Evolutionary conservation across 2,329 filamentous ascomycete species (phyloP).

Genomic region (Catunica adiposa): DNA sequence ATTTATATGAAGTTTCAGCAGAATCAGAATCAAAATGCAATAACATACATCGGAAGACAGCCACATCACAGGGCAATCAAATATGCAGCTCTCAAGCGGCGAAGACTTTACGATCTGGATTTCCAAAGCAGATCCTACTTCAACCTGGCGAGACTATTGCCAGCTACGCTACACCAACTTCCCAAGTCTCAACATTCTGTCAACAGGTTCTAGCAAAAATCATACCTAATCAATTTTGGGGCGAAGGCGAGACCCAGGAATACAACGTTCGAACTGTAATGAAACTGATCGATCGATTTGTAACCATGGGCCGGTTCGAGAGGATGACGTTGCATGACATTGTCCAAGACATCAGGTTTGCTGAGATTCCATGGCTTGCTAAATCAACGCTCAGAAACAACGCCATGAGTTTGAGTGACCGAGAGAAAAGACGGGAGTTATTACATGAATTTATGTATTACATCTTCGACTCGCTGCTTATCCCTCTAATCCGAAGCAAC

Average conservation of each 20-base stretch:
- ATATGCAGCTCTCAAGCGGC: too few relatives aligned
- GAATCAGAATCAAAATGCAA: neutral
- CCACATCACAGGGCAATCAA: too few relatives aligned
- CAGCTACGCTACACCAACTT: slow-evolving; percentile 48
- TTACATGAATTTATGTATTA: slow-evolving; percentile 82
- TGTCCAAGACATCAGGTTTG: slow-evolving; percentile 48
- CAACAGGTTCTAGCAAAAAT: slow-evolving; percentile 56
- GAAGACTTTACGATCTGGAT: too few relatives aligned
- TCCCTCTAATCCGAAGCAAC: slow-evolving; percentile 70
- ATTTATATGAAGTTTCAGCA: neutral
- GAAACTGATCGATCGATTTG: slow-evolving; percentile 57
- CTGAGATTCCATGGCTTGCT: slow-evolving; percentile 55
- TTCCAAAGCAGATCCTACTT: slow-evolving; percentile 1
- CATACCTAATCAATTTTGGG: slow-evolving; percentile 64
- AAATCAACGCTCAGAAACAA: slow-evolving; percentile 29
- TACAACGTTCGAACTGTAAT: slow-evolving; percentile 49
- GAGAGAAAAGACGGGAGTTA: slow-evolving; percentile 59
- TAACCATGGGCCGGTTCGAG: slow-evolving; percentile 66
- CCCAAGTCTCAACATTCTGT: slow-evolving; percentile 72
- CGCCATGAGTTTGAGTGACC: slow-evolving; percentile 55
- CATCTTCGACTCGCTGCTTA: slow-evolving; percentile 76
- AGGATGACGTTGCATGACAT: slow-evolving; percentile 63
- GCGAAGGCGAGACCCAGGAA: slow-evolving; percentile 32
- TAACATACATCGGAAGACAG: neutral
- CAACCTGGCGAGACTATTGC: slow-evolving; percentile 31